These are phyloP conservation scores for Dillenia suffruticosa DNA, from an alignment of 164 flowering plant genomes.

Conservation along the genomic window DNA sequence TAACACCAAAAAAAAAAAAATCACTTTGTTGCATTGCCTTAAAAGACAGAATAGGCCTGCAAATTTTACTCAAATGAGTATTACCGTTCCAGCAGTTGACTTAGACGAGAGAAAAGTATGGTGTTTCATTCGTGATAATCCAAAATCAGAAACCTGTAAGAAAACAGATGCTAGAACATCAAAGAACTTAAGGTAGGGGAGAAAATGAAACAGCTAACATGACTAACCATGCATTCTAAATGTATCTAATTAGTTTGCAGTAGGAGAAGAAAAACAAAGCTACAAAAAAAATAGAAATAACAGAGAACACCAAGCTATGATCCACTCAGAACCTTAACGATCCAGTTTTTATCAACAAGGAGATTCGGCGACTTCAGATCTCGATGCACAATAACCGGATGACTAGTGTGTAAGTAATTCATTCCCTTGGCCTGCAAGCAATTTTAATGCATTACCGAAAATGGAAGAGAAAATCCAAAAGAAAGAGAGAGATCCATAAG, in stretches of 20 bases:
- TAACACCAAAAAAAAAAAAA: too few relatives aligned
- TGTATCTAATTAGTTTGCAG: too few relatives aligned
- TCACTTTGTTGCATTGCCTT: too few relatives aligned
- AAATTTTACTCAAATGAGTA: not conserved
- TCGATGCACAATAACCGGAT: conserved; percentile 95
- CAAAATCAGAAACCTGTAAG: conserved; percentile 90
- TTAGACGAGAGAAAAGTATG: conserved; percentile 92
- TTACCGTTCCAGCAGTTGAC: conserved; percentile 97
- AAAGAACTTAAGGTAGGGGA: too few relatives aligned
- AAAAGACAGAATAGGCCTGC: too few relatives aligned
- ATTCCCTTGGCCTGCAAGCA: conserved; percentile 91
- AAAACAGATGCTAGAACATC: not conserved
- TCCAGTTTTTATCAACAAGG: conserved; percentile 98
- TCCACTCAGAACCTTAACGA: conserved; percentile 62
- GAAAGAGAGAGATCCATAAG: conserved; percentile 1
- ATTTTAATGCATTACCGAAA: conserved; percentile 6
- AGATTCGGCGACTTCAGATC: conserved; percentile 97
- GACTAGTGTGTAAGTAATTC: conserved; percentile 97
- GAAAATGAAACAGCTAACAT: too few relatives aligned
- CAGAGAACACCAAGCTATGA: too few relatives aligned
- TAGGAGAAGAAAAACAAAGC: too few relatives aligned
- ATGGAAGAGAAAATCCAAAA: not conserved
- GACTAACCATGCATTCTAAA: too few relatives aligned
- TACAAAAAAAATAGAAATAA: too few relatives aligned
- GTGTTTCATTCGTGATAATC: conserved; percentile 90